A percentile compares a stretch with the other conserved stretches of the same genome.
These are phyloP conservation scores for Miscanthus lutarioriparius DNA, from an alignment of 176 grass and related monocot genomes.

Conservation along the genomic window DNA sequence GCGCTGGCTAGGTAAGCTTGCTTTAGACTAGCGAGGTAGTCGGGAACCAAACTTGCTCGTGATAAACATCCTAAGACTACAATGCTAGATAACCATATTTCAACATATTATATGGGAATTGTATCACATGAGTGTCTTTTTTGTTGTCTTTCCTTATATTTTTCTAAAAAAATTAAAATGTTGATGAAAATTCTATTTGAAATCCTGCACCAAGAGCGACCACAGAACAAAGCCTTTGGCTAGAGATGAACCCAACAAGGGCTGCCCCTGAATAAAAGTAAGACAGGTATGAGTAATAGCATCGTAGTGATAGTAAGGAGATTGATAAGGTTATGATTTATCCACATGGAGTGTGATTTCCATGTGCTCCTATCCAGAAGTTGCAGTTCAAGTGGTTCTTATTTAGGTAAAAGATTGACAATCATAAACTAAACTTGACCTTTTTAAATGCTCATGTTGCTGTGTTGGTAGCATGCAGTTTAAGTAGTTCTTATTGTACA, in stretches of 20 bases:
- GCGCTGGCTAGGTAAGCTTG: not conserved
- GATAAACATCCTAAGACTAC: not conserved
- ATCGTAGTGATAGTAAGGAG: not conserved
- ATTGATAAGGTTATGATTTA: not conserved
- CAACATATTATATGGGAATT: not conserved
- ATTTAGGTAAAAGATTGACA: not conserved
- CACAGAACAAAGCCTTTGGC: not conserved
- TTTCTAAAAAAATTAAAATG: not conserved
- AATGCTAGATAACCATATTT: conserved; percentile 4
- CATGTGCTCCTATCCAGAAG: not conserved
- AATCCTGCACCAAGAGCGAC: not conserved
- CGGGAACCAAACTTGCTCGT: not conserved
- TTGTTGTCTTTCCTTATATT: not conserved
- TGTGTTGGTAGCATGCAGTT: not conserved
- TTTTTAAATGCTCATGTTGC: not conserved
- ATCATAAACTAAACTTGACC: conserved; percentile 5
- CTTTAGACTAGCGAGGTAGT: not conserved
- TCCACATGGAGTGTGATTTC: not conserved
- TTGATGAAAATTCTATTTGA: not conserved
- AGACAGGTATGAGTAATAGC: not conserved
- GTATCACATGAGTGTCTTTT: not conserved
- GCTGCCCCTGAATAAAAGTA: not conserved
- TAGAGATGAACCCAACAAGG: not conserved
- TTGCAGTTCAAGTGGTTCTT: not conserved
- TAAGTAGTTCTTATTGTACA: not conserved